Evolutionary conservation across 768 basidiomycete species (phyloP).

Genomic region (Russula griseocarnosa): DNA sequence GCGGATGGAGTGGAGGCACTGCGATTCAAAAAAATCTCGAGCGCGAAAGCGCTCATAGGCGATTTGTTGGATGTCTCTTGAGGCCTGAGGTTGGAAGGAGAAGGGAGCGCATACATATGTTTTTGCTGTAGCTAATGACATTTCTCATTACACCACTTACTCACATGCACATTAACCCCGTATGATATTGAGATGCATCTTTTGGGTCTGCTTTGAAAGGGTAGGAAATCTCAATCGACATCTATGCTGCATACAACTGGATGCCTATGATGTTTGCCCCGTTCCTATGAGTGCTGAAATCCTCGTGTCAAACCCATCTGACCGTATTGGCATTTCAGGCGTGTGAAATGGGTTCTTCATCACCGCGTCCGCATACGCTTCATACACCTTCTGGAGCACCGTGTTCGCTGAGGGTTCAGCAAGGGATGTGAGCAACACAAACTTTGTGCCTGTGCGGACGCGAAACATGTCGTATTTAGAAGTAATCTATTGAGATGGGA

Average conservation of each 20-base stretch:
- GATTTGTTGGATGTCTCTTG: conserved; percentile 8
- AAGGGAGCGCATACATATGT: background rate
- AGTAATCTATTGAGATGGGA: background rate
- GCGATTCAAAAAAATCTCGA: conserved; percentile 19
- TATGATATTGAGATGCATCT: background rate
- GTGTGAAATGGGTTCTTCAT: conserved; percentile 99
- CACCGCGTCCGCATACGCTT: conserved; percentile 88
- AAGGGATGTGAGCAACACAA: conserved; percentile 85
- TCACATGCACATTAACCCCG: background rate
- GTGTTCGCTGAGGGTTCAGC: conserved; percentile 65
- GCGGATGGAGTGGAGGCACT: conserved; percentile 19
- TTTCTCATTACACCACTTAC: conserved; percentile 13
- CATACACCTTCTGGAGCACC: conserved; percentile 82
- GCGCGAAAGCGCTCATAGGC: conserved; percentile 5
- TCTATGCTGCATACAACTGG: background rate
- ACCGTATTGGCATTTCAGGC: conserved; percentile 98
- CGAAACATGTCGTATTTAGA: background rate
- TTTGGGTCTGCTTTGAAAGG: background rate
- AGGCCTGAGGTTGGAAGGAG: background rate
- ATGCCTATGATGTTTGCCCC: conserved; percentile 11
- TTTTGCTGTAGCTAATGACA: conserved; percentile 11
- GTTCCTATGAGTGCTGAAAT: conserved; percentile 51
- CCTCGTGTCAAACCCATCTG: conserved; percentile 77
- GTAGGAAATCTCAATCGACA: background rate
- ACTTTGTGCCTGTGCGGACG: conserved; percentile 74